Conservation (phyloP, 441 rosid species). For the Corymbia calophylla region DNA sequence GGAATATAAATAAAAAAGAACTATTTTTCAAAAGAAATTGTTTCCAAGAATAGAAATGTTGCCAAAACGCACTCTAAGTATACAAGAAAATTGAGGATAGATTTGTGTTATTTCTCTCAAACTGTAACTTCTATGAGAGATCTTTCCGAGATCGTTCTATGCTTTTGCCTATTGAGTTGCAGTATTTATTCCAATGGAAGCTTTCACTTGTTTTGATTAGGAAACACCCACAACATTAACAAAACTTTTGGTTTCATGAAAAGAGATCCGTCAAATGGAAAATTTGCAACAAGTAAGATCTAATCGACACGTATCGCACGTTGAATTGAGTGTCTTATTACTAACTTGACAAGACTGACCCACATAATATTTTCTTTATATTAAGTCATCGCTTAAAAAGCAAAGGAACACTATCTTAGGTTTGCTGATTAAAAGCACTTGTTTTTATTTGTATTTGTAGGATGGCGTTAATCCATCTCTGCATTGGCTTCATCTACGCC, state of each 20-base stretch:
- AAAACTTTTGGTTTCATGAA: not conserved
- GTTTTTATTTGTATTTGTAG: not conserved
- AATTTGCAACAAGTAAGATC: accelerated
- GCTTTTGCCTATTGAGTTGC: not conserved
- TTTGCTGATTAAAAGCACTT: not conserved
- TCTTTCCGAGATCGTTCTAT: not conserved
- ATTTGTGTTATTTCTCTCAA: not conserved
- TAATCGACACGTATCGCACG: accelerated
- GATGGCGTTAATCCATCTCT: not conserved
- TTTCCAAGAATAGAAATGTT: too few species aligned
- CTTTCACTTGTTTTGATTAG: not conserved
- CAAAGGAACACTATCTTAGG: not conserved
- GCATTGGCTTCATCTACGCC: not conserved
- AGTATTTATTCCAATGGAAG: not conserved
- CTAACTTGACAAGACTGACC: accelerated
- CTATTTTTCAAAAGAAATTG: too few species aligned
- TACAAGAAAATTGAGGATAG: not conserved
- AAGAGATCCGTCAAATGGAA: accelerated
- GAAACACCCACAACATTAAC: not conserved
- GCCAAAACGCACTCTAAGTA: too few species aligned
- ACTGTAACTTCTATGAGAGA: not conserved
- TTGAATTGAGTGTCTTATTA: too few species aligned
- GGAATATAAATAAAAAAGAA: too few species aligned
- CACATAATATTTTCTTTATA: too few species aligned
- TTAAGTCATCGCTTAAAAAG: too few species aligned